phyloP scores from a whole-genome alignment of 352 stramenopile species.

The Phytopythium mirpurense region DNA sequence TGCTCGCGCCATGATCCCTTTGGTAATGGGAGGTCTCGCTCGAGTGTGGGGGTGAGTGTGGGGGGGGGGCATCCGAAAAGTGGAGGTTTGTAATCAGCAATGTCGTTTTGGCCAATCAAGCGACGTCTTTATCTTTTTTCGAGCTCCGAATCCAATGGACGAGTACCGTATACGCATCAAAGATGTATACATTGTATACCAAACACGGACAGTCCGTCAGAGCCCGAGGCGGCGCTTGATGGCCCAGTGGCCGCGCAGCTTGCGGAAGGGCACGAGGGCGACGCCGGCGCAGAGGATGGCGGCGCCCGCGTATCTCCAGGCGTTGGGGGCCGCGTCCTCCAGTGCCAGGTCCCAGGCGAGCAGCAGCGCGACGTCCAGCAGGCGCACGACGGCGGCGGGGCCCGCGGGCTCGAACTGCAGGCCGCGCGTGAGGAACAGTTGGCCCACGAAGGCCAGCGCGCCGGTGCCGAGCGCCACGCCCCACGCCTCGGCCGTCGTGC shows the following conservation, averaged over 20 bases:
- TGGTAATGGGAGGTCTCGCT: too few relatives aligned
- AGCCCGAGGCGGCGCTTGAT: slow-evolving; percentile 13
- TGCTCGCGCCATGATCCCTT: too few relatives aligned
- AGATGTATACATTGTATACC: background rate
- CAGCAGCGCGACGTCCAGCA: slow-evolving; percentile 49
- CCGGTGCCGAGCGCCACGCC: slow-evolving; percentile 31
- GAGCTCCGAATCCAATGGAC: too few relatives aligned
- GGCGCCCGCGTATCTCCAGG: slow-evolving; percentile 37
- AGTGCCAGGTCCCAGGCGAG: slow-evolving; percentile 44
- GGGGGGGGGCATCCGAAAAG: too few relatives aligned
- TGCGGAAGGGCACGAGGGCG: slow-evolving; percentile 13
- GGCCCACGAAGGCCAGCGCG: slow-evolving; percentile 33
- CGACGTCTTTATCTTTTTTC: too few relatives aligned
- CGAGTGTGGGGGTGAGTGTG: too few relatives aligned
- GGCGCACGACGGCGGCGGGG: slow-evolving; percentile 37
- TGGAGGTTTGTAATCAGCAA: too few relatives aligned
- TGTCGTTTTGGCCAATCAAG: too few relatives aligned
- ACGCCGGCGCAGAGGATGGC: slow-evolving; percentile 29
- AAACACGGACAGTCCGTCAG: background rate
- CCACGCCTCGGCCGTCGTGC: slow-evolving; percentile 16
- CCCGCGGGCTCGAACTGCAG: slow-evolving; percentile 60
- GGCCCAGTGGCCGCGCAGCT: slow-evolving; percentile 27
- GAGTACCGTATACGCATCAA: too few relatives aligned
- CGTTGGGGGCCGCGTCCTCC: slow-evolving; percentile 29
- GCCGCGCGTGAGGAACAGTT: slow-evolving; percentile 53